Evolutionary conservation across 192 early-diverging fungal genomes (phyloP).

Genomic region (Podila minutissima): DNA sequence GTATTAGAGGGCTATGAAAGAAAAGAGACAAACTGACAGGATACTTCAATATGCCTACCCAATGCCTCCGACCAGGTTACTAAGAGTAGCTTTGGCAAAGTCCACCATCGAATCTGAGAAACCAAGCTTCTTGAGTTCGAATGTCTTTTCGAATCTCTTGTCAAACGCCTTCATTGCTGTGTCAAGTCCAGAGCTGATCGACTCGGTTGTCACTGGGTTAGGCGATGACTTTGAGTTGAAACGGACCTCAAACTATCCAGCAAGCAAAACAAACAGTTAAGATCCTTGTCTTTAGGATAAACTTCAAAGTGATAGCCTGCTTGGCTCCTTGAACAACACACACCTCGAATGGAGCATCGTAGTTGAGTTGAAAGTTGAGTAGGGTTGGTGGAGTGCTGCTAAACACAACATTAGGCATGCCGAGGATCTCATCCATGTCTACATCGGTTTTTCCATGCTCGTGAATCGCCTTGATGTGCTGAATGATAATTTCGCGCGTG

Average conservation of each 20-base stretch:
- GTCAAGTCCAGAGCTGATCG: slow-evolving; percentile 32
- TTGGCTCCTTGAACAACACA: neutral
- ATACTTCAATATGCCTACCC: slow-evolving; percentile 61
- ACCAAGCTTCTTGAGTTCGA: slow-evolving; percentile 72
- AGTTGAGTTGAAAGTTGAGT: slow-evolving; percentile 70
- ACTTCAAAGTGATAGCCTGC: too few species aligned
- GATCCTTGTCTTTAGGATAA: too few species aligned
- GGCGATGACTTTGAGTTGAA: slow-evolving; percentile 40
- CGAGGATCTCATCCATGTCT: slow-evolving; percentile 16
- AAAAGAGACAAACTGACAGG: too few species aligned
- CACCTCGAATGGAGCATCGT: slow-evolving; percentile 73
- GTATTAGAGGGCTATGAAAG: too few species aligned
- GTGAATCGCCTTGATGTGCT: slow-evolving; percentile 3
- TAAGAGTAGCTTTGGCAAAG: slow-evolving; percentile 80
- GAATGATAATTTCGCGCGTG: slow-evolving; percentile 19
- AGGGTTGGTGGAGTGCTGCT: slow-evolving; percentile 55
- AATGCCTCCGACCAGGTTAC: slow-evolving; percentile 90
- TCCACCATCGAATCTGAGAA: slow-evolving; percentile 68
- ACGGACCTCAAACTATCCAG: slow-evolving; percentile 48
- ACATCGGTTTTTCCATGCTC: slow-evolving; percentile 10
- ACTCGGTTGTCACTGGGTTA: slow-evolving; percentile 16
- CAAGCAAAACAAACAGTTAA: slow-evolving; percentile 11
- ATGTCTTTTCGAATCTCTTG: slow-evolving; percentile 75
- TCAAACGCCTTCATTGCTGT: slow-evolving; percentile 64
- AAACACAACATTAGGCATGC: slow-evolving; percentile 14